Conservation (phyloP, 352 stramenopile species). For the Phytophthora uliginosa region DNA sequence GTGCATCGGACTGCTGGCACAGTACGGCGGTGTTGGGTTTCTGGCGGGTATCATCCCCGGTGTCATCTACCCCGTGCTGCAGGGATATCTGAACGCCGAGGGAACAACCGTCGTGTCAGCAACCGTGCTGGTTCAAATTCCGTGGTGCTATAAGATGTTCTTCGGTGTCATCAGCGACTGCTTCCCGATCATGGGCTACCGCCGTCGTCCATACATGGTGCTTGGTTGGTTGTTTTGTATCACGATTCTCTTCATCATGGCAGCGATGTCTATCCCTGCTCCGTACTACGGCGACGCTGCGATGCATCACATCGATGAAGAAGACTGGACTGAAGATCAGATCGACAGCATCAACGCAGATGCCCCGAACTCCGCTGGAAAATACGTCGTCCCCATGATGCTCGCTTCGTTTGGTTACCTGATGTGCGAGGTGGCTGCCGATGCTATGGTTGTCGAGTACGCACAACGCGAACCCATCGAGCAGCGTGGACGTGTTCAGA, state of each 20-base stretch:
- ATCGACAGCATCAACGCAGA: slow-evolving; percentile 51
- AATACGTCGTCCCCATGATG: slow-evolving; percentile 81
- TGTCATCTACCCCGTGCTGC: slow-evolving; percentile 68
- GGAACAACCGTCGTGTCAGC: slow-evolving; percentile 65
- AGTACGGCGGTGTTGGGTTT: slow-evolving; percentile 71
- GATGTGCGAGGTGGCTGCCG: slow-evolving; percentile 61
- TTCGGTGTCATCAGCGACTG: slow-evolving; percentile 70
- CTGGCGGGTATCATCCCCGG: slow-evolving; percentile 53
- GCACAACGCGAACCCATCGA: slow-evolving; percentile 60
- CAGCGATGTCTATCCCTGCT: slow-evolving; percentile 25
- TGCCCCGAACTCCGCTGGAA: slow-evolving; percentile 46
- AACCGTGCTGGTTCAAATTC: slow-evolving; percentile 55
- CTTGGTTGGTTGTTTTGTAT: slow-evolving; percentile 64
- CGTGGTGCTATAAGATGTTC: slow-evolving; percentile 74
- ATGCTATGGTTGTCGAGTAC: slow-evolving; percentile 74
- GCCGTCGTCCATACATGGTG: slow-evolving; percentile 68
- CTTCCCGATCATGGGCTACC: slow-evolving; percentile 65
- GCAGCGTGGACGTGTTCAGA: slow-evolving; percentile 60
- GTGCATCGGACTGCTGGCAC: slow-evolving; percentile 34
- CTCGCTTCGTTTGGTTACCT: slow-evolving; percentile 76
- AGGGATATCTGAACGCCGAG: slow-evolving; percentile 67
- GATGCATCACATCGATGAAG: neutral
- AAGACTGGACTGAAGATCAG: slow-evolving; percentile 44
- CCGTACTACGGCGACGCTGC: slow-evolving; percentile 61
- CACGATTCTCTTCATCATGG: slow-evolving; percentile 62